Evolutionary conservation across 2,329 filamentous ascomycete genomes (phyloP), one percentile per base, ranked within the genome.

Genomic region (Drechslera avenae): DNA sequence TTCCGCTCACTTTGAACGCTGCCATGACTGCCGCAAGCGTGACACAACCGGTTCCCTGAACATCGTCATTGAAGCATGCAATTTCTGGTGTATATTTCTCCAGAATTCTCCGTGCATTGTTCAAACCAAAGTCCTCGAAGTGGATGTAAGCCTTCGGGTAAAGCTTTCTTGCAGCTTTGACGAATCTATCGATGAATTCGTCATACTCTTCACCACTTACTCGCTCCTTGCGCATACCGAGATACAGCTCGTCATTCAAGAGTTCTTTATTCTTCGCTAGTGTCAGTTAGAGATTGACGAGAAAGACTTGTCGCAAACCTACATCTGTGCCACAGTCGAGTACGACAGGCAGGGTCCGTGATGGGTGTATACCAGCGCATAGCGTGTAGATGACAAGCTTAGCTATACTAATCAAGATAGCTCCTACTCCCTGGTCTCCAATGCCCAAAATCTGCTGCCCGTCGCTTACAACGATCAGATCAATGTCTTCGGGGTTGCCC

Each of bases 51-150:
- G 91, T 96, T 1, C 91, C 91, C 71, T 96, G 91, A 0, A 96
- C 86, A 69, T 96, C 91, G 51, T 96, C 91, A 64, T 96, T 96
- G 79, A 96, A 96, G 71, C 90, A 95, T 0, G 91, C 81, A 6
- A 93, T 86, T 41, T 88, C 67, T 0, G 86, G 80, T 1, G 87
- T 83, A 63, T 94, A 96, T 30, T 80, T 82, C 52, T 96, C 89
- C 1, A 96, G 79, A 2, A 96, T 83, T 3, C 89, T 83, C 23
- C 88, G 81, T 0, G 90, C 89, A 64, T 96, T 96, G 1, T 73
- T 73, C 0, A 95, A 75, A 0, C 90, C 91, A 75, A 96, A 95
- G 66, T 96, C 91, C 64, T 96, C 90, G 67, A 95, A 96, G 66
- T 96, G 91, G 16, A 96, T 87, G 62, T 92, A 93, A 0, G 91